These are phyloP conservation scores for Capillidium rhysosporum DNA, from an alignment of 371 early-diverging fungal genomes.

Conservation along the genomic window DNA sequence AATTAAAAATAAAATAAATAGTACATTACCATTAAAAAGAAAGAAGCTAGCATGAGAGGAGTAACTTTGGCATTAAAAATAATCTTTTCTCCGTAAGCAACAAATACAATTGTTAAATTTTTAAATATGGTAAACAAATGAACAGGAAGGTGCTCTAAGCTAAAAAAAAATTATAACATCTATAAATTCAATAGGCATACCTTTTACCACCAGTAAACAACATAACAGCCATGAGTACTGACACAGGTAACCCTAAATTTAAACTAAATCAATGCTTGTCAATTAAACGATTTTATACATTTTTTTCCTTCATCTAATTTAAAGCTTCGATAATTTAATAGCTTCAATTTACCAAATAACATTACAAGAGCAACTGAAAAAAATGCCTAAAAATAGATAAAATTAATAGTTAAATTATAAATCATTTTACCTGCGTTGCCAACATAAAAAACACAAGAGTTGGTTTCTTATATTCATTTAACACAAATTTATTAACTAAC, in stretches of 20 bases:
- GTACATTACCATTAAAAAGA: conserved; percentile 57
- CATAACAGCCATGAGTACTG: conserved; percentile 79
- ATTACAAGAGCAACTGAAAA: conserved; percentile 17
- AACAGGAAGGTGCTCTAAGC: conserved; percentile 78
- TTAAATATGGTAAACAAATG: conserved; percentile 97
- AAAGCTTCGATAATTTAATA: conserved; percentile 13
- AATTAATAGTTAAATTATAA: background rate
- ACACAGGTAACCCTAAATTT: conserved; percentile 73
- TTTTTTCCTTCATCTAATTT: conserved; percentile 9
- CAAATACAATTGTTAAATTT: conserved; percentile 92
- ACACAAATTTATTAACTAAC: conserved; percentile 85
- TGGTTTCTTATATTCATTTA: conserved; percentile 65
- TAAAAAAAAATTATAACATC: conserved; percentile 5
- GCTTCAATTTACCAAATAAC: conserved; percentile 12
- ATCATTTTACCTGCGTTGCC: conserved; percentile 45
- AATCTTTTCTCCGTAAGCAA: conserved; percentile 82
- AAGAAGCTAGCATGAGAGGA: conserved; percentile 58
- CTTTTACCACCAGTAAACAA: conserved; percentile 93
- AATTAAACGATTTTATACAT: conserved; percentile 13
- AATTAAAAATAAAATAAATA: background rate
- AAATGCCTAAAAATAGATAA: conserved; percentile 10
- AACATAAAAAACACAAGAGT: conserved; percentile 75
- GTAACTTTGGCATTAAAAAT: conserved; percentile 65
- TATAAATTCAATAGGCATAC: conserved; percentile 4
- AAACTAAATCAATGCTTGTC: conserved; percentile 8